Conservation (phyloP, 2,329 filamentous ascomycete species). For the Helotiales sp. region DNA sequence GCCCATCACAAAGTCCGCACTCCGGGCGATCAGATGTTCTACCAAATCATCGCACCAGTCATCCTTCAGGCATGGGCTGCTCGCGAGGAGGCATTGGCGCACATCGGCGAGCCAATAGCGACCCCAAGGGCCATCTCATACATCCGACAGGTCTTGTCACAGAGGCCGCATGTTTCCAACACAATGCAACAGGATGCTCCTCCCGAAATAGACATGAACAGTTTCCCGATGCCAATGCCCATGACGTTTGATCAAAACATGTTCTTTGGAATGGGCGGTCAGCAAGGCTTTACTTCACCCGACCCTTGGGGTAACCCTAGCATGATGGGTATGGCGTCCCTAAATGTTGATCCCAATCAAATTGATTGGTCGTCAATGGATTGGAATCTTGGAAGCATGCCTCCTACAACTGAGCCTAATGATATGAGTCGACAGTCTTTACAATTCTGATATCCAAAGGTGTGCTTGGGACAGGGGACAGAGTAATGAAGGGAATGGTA, state of each 20-base stretch:
- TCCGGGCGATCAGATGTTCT: conserved; percentile 12
- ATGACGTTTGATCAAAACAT: conserved; percentile 20
- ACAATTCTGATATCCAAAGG: not conserved
- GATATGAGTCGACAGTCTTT: not conserved
- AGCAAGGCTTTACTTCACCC: conserved; percentile 18
- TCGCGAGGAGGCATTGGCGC: conserved; percentile 28
- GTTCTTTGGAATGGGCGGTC: conserved; percentile 20
- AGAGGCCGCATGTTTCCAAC: conserved; percentile 14
- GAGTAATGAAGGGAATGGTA: not conserved
- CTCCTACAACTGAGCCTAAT: not conserved
- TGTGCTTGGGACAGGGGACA: too few relatives aligned
- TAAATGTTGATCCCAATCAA: conserved; percentile 37
- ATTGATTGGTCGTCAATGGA: conserved; percentile 41
- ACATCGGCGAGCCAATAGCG: conserved; percentile 27
- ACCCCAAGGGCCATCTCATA: conserved; percentile 35
- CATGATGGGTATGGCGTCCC: conserved; percentile 24
- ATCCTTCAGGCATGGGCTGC: conserved; percentile 39
- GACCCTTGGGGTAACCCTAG: conserved; percentile 18
- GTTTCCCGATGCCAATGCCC: conserved; percentile 24
- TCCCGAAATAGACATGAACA: conserved; percentile 10
- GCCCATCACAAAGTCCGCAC: conserved; percentile 30
- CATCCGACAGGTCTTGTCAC: conserved; percentile 29
- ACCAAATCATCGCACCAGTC: conserved; percentile 32
- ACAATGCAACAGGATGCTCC: not conserved
- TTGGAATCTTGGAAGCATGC: conserved; percentile 33